Percentiles rank a stretch among this genome's conserved stretches.
phyloP scores from a whole-genome alignment of 441 rosid species.

The Erysimum cheiri region DNA sequence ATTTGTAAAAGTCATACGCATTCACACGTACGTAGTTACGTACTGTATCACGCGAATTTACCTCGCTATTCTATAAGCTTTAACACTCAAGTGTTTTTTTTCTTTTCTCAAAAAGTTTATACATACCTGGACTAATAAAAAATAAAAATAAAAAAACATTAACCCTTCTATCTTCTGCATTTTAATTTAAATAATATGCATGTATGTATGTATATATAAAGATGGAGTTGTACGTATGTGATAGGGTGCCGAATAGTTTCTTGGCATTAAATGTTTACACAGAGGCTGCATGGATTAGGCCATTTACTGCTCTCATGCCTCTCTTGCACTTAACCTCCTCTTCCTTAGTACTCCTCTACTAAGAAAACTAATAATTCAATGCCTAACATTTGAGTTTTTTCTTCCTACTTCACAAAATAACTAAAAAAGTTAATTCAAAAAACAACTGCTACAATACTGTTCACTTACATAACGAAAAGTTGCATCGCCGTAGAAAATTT shows the following conservation, averaged over 20 bases:
- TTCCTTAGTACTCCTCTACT: constrained; percentile 30
- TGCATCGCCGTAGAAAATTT: not conserved
- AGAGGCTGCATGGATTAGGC: constrained; percentile 55
- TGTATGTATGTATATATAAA: not conserved
- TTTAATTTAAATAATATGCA: not conserved
- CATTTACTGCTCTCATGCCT: constrained; percentile 72
- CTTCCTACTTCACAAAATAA: not conserved
- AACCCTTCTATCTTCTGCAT: not conserved
- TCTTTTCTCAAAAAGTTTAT: not conserved
- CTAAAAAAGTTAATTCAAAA: constrained; percentile 4
- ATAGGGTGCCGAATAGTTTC: constrained; percentile 40
- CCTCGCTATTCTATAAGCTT: no score
- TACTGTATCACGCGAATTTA: constrained; percentile 5
- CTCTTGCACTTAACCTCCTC: constrained; percentile 52
- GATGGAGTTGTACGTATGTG: constrained; percentile 22
- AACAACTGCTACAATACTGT: not conserved
- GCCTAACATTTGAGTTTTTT: constrained; percentile 37
- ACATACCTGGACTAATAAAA: not conserved
- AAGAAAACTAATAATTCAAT: constrained; percentile 23
- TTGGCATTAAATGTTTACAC: constrained; percentile 41
- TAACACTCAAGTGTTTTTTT: not conserved
- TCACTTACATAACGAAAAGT: constrained; percentile 2
- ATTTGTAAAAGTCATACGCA: constrained; percentile 3
- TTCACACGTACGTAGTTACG: no score
- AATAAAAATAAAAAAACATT: not conserved